Evolutionary conservation across 2,329 filamentous ascomycete genomes (phyloP).

Genomic region (Epichloe baconii): DNA sequence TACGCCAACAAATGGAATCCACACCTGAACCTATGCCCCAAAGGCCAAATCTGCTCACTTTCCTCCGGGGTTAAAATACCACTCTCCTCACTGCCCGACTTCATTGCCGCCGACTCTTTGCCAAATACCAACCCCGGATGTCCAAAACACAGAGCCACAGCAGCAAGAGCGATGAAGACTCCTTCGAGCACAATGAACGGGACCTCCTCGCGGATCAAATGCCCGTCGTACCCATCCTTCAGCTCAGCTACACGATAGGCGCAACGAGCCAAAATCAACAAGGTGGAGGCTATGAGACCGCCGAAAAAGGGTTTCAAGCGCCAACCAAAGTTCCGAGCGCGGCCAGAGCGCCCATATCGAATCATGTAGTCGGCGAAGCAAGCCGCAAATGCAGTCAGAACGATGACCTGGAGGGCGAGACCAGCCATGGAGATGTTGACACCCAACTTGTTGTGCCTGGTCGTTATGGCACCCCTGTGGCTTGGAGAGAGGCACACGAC

Average conservation of each 20-base stretch:
- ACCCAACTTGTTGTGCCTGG: conserved; percentile 25
- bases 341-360: conserved; percentile 24
- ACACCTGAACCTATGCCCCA: no score
- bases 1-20: no score
- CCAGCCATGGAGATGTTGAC: conserved; percentile 33
- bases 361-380: conserved; percentile 37
- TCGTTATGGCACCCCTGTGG: conserved; percentile 42
- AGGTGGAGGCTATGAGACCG: conserved; percentile 39
- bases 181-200: conserved; percentile 43
- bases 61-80: background rate
- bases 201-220: conserved; percentile 37
- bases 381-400: conserved; percentile 37
- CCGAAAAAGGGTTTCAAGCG: conserved; percentile 32
- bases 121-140: conserved; percentile 29
- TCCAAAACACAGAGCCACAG: conserved; percentile 23
- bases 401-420: conserved; percentile 44
- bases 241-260: conserved; percentile 55
- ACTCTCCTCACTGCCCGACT: conserved; percentile 15
- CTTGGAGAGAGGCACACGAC: conserved; percentile 44
- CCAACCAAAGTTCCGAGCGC: conserved; percentile 13
- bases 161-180: conserved; percentile 23
- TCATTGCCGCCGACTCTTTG: conserved; percentile 6
- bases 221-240: conserved; percentile 45
- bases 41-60: background rate
- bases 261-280: conserved; percentile 49